Percentiles rank a stretch among this genome's conserved stretches.
Conservation (phyloP, 768 basidiomycete species). For the Tricholoma sp. region DNA sequence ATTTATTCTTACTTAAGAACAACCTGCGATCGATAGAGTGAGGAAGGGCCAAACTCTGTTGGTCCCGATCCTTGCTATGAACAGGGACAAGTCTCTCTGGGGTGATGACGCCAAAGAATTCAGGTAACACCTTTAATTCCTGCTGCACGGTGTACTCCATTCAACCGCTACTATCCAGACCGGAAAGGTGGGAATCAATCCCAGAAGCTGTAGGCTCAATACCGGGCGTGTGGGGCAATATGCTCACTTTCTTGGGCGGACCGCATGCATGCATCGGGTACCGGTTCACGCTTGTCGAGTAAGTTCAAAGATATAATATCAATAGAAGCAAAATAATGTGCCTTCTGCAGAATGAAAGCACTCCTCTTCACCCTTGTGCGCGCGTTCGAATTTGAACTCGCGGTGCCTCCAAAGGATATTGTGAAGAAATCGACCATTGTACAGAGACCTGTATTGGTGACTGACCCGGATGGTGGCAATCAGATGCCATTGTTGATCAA, state of each 20-base stretch:
- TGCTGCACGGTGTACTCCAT: constrained; percentile 19
- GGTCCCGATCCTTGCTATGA: constrained; percentile 51
- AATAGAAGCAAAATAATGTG: neutral
- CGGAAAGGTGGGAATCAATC: constrained; percentile 56
- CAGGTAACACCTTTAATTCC: constrained; percentile 32
- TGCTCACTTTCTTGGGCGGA: constrained; percentile 60
- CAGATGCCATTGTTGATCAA: constrained; percentile 42
- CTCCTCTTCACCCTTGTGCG: constrained; percentile 47
- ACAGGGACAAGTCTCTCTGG: constrained; percentile 51
- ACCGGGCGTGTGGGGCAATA: constrained; percentile 58
- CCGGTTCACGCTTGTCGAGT: constrained; percentile 56
- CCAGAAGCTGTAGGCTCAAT: constrained; percentile 41
- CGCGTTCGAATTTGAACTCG: constrained; percentile 50
- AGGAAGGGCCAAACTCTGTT: constrained; percentile 41
- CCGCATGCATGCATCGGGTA: constrained; percentile 64
- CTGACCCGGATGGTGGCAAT: constrained; percentile 32
- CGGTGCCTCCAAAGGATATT: constrained; percentile 42
- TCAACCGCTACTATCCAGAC: constrained; percentile 35
- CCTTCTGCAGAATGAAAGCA: constrained; percentile 27
- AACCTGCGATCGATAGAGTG: constrained; percentile 17
- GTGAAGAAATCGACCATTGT: constrained; percentile 34
- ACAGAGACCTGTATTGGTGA: constrained; percentile 38
- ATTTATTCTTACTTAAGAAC: neutral
- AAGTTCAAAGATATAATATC: constrained; percentile 11
- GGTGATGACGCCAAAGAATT: constrained; percentile 59